Evolutionary conservation across 2,329 filamentous ascomycete species (phyloP), one percentile per base, ranked within the genome.

Genomic region (Phialophora expanda): DNA sequence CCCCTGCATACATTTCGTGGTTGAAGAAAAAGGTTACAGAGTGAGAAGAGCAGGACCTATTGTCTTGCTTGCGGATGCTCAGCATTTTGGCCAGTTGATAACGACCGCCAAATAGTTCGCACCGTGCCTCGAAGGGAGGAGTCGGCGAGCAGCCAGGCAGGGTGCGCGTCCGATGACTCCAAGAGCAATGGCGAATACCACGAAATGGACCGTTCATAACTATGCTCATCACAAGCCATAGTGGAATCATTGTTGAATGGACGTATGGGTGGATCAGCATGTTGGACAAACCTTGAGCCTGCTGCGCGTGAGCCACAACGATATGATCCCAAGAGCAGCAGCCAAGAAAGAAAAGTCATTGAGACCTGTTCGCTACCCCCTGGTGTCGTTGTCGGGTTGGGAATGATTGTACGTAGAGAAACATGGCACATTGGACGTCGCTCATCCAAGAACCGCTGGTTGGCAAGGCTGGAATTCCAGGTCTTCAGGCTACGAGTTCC

Each of bases 1-100:
- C 67, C 17, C 86, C 93, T 38, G 87, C 87, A 22, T 96, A 96
- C 76, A 80, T 96, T 67, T 88, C 92, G 65, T 90, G 87, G 72
- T 72, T 89, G 61, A 64, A 58, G 38, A 64, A 54, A 48, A 63
- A 65, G 50, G 56, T 55, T 17, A 53, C 48, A 14, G 46, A 48
- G 4, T 61, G 58, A 61, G 28, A 5, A 20, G 3, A 20, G 6
- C 38, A n/a, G 14, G 6, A 44, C 14, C 4, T 17, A n/a, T n/a
- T 44, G 38, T n/a, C 17, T 44, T 44, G 17, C 30, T 32, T 32
- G 30, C 30, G 8, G 30, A 32, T 11, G 30, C 14, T 41, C 17
- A 41, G 38, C 14, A 41, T 41, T n/a, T 41, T 17, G 38, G 14
- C 12, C 17, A 41, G 12, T 17, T n/a, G 38, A 41, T 17, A 41